A percentile compares a stretch with the other conserved stretches of the same genome.
phyloP scores from a whole-genome alignment of 2,329 filamentous ascomycete species.

The Talaromyces sp. region DNA sequence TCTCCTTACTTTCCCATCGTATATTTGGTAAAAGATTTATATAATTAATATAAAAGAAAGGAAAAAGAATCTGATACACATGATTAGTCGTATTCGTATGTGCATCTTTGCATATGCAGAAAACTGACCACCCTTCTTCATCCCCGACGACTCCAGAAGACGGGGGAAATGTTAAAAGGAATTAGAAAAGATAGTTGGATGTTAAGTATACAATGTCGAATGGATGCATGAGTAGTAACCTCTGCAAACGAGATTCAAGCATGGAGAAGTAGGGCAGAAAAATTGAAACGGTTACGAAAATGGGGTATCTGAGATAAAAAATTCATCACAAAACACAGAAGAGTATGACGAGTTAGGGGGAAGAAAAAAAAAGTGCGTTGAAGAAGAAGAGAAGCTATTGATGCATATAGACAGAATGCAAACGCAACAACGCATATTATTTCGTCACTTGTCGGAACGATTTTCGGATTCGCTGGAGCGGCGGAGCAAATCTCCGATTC shows the following conservation, averaged over 20 bases:
- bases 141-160: too few species aligned
- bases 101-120: neutral
- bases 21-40: neutral
- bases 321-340: constrained; percentile 8
- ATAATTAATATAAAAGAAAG: neutral
- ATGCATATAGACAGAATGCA: neutral
- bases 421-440: neutral
- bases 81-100: constrained; percentile 1
- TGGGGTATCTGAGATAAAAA: constrained; percentile 13
- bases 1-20: neutral
- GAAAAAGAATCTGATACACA: neutral
- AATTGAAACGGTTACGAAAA: constrained; percentile 3
- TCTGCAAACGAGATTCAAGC: neutral
- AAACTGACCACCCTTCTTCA: neutral
- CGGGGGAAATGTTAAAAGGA: neutral
- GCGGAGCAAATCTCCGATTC: constrained; percentile 1
- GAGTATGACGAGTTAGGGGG: neutral
- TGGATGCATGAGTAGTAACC: neutral
- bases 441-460: neutral
- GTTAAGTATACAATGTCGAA: neutral
- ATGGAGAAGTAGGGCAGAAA: neutral
- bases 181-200: neutral
- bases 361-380: neutral
- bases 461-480: neutral
- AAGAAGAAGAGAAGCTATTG: neutral